phyloP scores from a whole-genome alignment of 2,329 filamentous ascomycete genomes.

The Aureobasidium namibiae region DNA sequence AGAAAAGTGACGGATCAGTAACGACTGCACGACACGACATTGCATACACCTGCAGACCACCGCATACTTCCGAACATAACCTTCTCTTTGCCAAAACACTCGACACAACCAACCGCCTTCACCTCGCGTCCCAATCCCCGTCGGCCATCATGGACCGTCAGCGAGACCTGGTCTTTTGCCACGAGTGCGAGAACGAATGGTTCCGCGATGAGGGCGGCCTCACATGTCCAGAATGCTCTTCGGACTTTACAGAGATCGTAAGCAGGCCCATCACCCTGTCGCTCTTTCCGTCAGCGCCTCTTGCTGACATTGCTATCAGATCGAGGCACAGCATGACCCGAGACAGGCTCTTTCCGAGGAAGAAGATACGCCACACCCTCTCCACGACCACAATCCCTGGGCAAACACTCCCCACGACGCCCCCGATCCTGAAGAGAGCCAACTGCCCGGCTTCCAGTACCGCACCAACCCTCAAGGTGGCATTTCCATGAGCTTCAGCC shows the following conservation, averaged over 20 bases:
- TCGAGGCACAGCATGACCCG: slow-evolving; percentile 54
- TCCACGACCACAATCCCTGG: slow-evolving; percentile 42
- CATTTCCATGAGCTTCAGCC: slow-evolving; percentile 11
- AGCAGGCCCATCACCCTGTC: background rate
- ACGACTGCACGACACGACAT: background rate
- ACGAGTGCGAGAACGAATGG: slow-evolving; percentile 75
- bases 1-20: slow-evolving; percentile 2
- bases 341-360: slow-evolving; percentile 34
- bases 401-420: slow-evolving; percentile 34
- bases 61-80: slow-evolving; percentile 2
- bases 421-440: slow-evolving; percentile 42
- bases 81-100: background rate
- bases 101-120: background rate
- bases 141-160: slow-evolving; percentile 13
- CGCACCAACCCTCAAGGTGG: slow-evolving; percentile 21
- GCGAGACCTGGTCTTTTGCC: slow-evolving; percentile 76
- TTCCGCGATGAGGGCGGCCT: slow-evolving; percentile 61
- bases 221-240: slow-evolving; percentile 66
- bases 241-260: slow-evolving; percentile 81
- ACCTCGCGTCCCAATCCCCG: background rate
- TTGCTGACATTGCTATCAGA: slow-evolving; percentile 23
- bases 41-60: slow-evolving; percentile 6
- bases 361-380: slow-evolving; percentile 26
- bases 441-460: slow-evolving; percentile 28
- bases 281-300: background rate